Conservation (phyloP, 768 basidiomycete genomes). For the Termitomyces sp. region DNA sequence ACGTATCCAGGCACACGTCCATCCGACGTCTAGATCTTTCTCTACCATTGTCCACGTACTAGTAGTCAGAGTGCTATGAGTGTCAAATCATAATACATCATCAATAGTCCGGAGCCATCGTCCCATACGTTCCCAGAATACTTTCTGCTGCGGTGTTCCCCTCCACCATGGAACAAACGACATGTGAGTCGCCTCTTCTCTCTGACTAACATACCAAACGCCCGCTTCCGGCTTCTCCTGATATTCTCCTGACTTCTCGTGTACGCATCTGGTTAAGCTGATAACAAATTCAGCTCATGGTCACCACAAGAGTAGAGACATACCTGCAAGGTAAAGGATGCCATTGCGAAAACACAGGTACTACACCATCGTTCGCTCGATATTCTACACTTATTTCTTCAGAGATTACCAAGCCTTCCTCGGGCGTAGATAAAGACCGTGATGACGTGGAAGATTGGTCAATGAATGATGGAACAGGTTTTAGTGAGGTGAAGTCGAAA, state of each 20-base stretch:
- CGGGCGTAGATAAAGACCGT: not conserved
- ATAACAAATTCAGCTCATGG: not conserved
- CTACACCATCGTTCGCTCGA: not conserved
- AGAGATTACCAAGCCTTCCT: not conserved
- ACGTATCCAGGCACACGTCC: constrained; percentile 12
- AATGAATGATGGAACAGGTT: not conserved
- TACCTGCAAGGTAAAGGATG: not conserved
- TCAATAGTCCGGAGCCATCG: not conserved
- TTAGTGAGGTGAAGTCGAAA: not conserved
- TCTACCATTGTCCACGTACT: not conserved
- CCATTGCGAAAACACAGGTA: not conserved
- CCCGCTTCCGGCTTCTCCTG: not conserved
- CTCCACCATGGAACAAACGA: not conserved
- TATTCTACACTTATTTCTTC: not conserved
- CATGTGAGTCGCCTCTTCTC: not conserved
- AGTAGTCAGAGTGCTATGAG: not conserved
- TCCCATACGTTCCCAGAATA: not conserved
- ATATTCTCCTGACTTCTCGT: not conserved
- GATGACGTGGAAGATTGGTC: not conserved
- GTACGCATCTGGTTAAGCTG: not conserved
- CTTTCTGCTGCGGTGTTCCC: not conserved
- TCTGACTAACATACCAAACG: not conserved
- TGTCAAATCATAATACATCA: not conserved
- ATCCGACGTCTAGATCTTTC: constrained; percentile 14
- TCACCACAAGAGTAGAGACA: not conserved